These are phyloP conservation scores for Sporothrix luriei DNA, from an alignment of 2,329 filamentous ascomycete species.

Conservation along the genomic window DNA sequence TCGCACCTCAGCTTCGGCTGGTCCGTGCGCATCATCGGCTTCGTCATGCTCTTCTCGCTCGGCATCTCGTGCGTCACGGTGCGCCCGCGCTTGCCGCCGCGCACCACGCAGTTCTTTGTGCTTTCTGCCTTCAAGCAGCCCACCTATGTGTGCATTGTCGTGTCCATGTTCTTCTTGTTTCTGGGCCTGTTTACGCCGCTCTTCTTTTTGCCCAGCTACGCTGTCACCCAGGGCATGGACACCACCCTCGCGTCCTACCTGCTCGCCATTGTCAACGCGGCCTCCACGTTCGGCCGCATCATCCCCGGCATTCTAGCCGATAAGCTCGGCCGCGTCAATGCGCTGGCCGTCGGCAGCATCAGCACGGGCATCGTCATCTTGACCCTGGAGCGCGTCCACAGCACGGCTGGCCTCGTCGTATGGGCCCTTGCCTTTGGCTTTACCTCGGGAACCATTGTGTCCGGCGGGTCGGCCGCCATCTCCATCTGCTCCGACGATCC, in stretches of 20 bases:
- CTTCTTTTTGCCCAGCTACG: constrained; percentile 60
- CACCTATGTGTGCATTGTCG: constrained; percentile 51
- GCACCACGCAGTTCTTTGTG: constrained; percentile 35
- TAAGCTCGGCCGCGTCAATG: constrained; percentile 54
- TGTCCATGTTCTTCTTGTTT: constrained; percentile 39
- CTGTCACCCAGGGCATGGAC: constrained; percentile 48
- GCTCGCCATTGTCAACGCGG: constrained; percentile 63
- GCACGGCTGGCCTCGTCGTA: constrained; percentile 36
- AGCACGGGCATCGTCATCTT: constrained; percentile 39
- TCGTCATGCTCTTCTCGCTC: constrained; percentile 47
- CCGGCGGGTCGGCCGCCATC: constrained; percentile 46
- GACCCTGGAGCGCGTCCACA: constrained; percentile 38
- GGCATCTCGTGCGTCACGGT: constrained; percentile 46
- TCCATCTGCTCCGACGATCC: constrained; percentile 48
- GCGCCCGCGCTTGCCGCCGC: constrained; percentile 51
- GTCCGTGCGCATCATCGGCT: constrained; percentile 49
- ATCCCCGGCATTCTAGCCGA: constrained; percentile 57
- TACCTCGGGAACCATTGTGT: constrained; percentile 42
- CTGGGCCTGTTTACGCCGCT: constrained; percentile 53
- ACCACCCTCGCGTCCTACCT: constrained; percentile 62
- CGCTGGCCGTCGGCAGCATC: constrained; percentile 36
- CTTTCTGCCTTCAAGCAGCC: constrained; percentile 57
- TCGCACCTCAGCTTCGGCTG: constrained; percentile 38
- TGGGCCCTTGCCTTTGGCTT: constrained; percentile 37
- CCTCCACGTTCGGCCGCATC: constrained; percentile 57